Evolutionary conservation across 805 yeast species (phyloP).

Genomic region (Blastobotrys robertii): DNA sequence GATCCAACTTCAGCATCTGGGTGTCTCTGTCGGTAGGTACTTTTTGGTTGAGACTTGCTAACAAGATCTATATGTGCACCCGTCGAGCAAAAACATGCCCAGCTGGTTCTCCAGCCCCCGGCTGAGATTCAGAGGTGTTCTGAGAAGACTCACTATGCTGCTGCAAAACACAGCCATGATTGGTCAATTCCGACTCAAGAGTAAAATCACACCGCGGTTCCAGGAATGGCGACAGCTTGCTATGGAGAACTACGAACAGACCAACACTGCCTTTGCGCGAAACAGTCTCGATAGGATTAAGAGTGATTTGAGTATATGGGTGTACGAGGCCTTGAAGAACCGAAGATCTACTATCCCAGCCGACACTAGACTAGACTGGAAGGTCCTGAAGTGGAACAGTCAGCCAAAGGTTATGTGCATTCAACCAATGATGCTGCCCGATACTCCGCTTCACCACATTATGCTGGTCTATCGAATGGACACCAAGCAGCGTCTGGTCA

Average conservation of each 20-base stretch:
- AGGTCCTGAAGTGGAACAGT: conserved; percentile 54
- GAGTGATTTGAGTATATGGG: conserved; percentile 48
- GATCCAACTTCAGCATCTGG: conserved; percentile 13
- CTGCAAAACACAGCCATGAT: conserved; percentile 56
- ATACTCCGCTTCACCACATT: conserved; percentile 42
- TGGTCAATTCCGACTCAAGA: conserved; percentile 58
- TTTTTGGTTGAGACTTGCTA: background rate
- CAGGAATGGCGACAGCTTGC: conserved; percentile 79
- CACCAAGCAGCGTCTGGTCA: conserved; percentile 50
- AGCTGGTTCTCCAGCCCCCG: conserved; percentile 34
- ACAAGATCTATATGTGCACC: conserved; percentile 42
- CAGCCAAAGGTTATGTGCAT: conserved; percentile 67
- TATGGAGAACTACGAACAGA: conserved; percentile 61
- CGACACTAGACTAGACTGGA: conserved; percentile 60
- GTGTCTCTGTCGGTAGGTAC: conserved; percentile 11
- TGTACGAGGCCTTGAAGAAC: conserved; percentile 44
- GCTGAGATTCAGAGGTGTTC: conserved; percentile 35
- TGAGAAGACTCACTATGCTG: conserved; percentile 51
- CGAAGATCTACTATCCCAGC: conserved; percentile 50
- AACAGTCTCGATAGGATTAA: conserved; percentile 38
- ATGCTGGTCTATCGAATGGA: conserved; percentile 56
- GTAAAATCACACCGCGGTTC: conserved; percentile 57
- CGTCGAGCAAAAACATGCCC: conserved; percentile 39
- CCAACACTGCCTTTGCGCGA: conserved; percentile 74
- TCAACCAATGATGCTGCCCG: conserved; percentile 55